Evolutionary conservation across 202 grass and related monocot species (phyloP).

Genomic region (Schoenoplectus triqueter): DNA sequence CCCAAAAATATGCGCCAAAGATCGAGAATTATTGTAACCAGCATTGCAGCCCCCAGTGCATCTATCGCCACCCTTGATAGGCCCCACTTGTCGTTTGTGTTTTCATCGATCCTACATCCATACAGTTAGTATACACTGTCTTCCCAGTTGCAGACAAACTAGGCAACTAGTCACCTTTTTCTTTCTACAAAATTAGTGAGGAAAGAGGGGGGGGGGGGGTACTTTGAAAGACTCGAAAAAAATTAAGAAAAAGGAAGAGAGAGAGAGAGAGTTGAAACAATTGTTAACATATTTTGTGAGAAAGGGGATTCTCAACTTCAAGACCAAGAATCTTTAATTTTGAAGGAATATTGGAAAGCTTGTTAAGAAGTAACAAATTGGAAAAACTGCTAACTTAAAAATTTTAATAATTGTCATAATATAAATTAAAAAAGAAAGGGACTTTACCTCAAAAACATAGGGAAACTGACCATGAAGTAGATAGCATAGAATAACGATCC

Average conservation of each 20-base stretch:
- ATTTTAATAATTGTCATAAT: slow-evolving; percentile 9
- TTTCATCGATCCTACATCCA: slow-evolving; percentile 78
- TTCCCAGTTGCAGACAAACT: no score
- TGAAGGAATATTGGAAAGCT: background rate
- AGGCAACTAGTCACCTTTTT: background rate
- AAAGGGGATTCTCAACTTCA: background rate
- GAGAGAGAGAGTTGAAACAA: background rate
- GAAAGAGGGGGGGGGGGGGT: background rate
- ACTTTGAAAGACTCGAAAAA: no score
- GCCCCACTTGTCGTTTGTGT: slow-evolving; percentile 65
- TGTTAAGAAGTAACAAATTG: background rate
- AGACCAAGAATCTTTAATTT: slow-evolving; percentile 7
- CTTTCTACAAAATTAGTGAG: background rate
- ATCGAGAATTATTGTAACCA: slow-evolving; percentile 89
- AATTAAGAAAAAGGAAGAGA: background rate
- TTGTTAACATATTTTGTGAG: background rate
- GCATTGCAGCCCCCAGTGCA: slow-evolving; percentile 85
- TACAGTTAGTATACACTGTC: background rate
- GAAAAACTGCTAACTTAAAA: background rate
- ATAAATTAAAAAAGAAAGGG: background rate
- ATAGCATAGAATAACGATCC: slow-evolving; percentile 97
- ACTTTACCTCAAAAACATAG: slow-evolving; percentile 94
- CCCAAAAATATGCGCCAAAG: slow-evolving; percentile 92
- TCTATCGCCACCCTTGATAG: slow-evolving; percentile 80
- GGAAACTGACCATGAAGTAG: slow-evolving; percentile 96